phyloP scores from a whole-genome alignment of 1,139 yeast species.

The Lodderomyces elongisporus region DNA sequence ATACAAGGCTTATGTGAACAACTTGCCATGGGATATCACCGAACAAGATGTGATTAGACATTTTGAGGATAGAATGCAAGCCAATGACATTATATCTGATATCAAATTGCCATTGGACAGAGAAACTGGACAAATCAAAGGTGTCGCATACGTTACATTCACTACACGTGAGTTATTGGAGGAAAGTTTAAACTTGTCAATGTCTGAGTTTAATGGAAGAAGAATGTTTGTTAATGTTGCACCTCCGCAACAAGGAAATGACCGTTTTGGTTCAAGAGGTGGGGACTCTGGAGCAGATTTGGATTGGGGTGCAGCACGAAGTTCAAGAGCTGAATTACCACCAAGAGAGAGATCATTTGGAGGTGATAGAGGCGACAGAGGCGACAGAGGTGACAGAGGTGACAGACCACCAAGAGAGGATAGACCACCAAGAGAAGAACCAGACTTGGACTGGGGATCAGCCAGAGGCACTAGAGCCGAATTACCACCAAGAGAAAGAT shows the following conservation, averaged over 20 bases:
- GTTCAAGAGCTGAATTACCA: conserved; percentile 28
- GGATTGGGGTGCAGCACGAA: conserved; percentile 60
- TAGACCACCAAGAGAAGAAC: conserved; percentile 39
- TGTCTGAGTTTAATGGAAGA: conserved; percentile 66
- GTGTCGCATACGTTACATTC: conserved; percentile 86
- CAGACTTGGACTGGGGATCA: conserved; percentile 60
- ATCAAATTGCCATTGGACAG: conserved; percentile 69
- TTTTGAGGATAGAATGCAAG: conserved; percentile 59
- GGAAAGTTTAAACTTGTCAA: conserved; percentile 62
- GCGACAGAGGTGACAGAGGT: too few species aligned
- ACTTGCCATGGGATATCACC: conserved; percentile 77
- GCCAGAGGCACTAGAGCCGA: conserved; percentile 39
- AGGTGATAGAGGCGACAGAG: conserved; percentile 23
- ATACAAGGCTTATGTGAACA: conserved; percentile 79
- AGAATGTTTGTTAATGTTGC: conserved; percentile 84
- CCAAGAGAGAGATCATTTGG: conserved; percentile 26
- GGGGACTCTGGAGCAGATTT: conserved; percentile 34
- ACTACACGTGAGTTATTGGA: conserved; percentile 61
- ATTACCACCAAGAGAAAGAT: conserved; percentile 36
- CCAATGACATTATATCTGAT: conserved; percentile 46
- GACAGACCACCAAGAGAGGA: conserved; percentile 18
- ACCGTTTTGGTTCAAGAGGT: conserved; percentile 39
- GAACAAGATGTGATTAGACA: conserved; percentile 65
- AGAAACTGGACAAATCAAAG: conserved; percentile 62
- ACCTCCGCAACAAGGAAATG: conserved; percentile 60